These are phyloP conservation scores for Pseudophaeomoniella oleicola DNA, from an alignment of 2,329 filamentous ascomycete genomes.

Conservation along the genomic window DNA sequence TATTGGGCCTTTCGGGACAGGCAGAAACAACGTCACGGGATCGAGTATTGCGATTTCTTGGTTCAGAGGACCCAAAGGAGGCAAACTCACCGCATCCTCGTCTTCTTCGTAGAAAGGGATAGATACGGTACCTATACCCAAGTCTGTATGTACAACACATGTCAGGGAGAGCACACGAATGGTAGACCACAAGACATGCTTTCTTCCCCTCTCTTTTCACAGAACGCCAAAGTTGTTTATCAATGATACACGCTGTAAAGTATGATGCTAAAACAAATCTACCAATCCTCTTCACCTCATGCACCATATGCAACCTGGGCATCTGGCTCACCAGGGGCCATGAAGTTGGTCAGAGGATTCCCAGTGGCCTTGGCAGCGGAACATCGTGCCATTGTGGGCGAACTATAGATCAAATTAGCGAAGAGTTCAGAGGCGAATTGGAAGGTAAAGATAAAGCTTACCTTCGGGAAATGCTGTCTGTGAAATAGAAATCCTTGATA, in stretches of 20 bases:
- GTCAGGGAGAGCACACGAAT: too few relatives aligned
- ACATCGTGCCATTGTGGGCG: slow-evolving; percentile 95
- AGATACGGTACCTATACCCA: too few relatives aligned
- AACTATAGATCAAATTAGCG: slow-evolving; percentile 38
- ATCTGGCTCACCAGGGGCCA: slow-evolving; percentile 50
- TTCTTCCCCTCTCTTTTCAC: too few relatives aligned
- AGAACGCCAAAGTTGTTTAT: neutral
- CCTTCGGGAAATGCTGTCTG: slow-evolving; percentile 92
- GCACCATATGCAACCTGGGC: slow-evolving; percentile 22
- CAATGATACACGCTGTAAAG: neutral
- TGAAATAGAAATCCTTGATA: slow-evolving; percentile 97
- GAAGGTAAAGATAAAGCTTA: slow-evolving; percentile 33
- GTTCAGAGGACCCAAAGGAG: too few relatives aligned
- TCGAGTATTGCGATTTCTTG: too few relatives aligned
- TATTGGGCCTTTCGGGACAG: too few relatives aligned
- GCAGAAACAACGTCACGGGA: too few relatives aligned
- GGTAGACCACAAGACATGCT: too few relatives aligned
- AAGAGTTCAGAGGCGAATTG: neutral
- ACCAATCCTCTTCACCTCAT: neutral
- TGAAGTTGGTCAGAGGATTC: slow-evolving; percentile 64
- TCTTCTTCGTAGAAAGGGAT: too few relatives aligned
- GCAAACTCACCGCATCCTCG: too few relatives aligned
- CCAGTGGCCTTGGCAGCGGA: slow-evolving; percentile 78
- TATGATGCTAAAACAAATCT: neutral
- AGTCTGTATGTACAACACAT: too few relatives aligned